Percentiles rank a stretch among this genome's conserved stretches.
Conservation (phyloP, 768 basidiomycete species). For the Pulveroboletus frians region DNA sequence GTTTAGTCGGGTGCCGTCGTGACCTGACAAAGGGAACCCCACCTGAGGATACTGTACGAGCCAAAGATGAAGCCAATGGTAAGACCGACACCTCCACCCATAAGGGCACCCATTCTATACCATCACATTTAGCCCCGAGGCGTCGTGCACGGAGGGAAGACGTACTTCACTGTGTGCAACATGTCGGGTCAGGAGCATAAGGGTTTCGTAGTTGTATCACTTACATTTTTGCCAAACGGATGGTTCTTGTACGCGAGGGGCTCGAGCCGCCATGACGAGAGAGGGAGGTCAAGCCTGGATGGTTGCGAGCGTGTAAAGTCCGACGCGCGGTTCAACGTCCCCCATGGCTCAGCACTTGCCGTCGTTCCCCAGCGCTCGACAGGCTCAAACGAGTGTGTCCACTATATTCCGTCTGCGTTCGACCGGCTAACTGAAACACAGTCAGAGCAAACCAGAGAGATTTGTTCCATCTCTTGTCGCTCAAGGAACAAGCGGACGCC, state of each 20-base stretch:
- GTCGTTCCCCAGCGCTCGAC: constrained; percentile 69
- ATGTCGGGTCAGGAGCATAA: constrained; percentile 10
- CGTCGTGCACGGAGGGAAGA: constrained; percentile 2
- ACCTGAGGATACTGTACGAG: constrained; percentile 87
- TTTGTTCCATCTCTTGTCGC: constrained; percentile 64
- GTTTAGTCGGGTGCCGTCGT: constrained; percentile 4
- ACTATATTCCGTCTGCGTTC: background rate
- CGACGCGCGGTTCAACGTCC: constrained; percentile 1
- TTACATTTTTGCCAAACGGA: constrained; percentile 75
- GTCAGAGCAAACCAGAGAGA: constrained; percentile 86
- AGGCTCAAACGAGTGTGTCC: constrained; percentile 82
- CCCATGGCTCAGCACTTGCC: constrained; percentile 28
- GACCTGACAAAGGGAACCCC: constrained; percentile 20
- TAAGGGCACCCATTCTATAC: constrained; percentile 83
- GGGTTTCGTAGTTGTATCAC: constrained; percentile 16
- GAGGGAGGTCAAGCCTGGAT: background rate
- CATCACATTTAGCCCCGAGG: constrained; percentile 5
- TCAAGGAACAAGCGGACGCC: constrained; percentile 71
- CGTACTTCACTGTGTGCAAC: constrained; percentile 53
- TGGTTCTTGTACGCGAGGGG: constrained; percentile 44
- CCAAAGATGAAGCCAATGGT: constrained; percentile 98
- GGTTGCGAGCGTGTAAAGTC: background rate
- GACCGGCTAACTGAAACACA: constrained; percentile 28
- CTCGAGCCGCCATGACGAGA: constrained; percentile 28
- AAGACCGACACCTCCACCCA: constrained; percentile 91